A percentile compares a stretch with the other conserved stretches of the same genome.
Evolutionary conservation across 148 eudicot genomes (phyloP).

Genomic region (Fallopia convolvulus): DNA sequence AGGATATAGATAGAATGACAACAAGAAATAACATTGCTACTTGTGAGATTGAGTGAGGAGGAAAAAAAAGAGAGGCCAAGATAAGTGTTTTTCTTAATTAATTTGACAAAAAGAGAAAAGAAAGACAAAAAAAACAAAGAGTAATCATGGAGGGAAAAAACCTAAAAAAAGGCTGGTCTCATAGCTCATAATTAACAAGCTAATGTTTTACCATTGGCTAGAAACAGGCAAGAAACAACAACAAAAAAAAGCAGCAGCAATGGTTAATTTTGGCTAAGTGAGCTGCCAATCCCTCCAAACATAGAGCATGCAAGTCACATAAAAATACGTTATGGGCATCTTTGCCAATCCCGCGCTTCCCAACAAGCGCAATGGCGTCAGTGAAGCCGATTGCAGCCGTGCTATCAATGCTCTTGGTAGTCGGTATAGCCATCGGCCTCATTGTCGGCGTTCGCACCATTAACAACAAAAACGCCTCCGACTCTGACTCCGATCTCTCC

Average conservation of each 20-base stretch:
- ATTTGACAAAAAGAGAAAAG: not conserved
- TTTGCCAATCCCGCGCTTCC: not conserved
- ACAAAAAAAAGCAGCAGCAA: not conserved
- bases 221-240: not conserved
- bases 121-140: not conserved
- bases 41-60: too few relatives aligned
- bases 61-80: too few relatives aligned
- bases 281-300: not conserved
- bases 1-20: too few relatives aligned
- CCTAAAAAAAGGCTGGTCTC: too few relatives aligned
- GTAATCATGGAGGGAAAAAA: not conserved
- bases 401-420: slow-evolving; percentile 30
- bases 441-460: slow-evolving; percentile 19
- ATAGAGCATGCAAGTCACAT: not conserved
- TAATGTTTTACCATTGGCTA: not conserved
- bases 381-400: slow-evolving; percentile 31
- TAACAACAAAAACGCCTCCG: not conserved
- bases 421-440: slow-evolving; percentile 34
- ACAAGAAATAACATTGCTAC: too few relatives aligned
- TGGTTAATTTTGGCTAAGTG: not conserved
- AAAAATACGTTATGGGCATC: not conserved
- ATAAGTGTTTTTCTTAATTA: too few relatives aligned
- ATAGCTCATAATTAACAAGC: not conserved
- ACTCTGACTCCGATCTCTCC: slow-evolving; percentile 3
- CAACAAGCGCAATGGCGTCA: slow-evolving; percentile 7